Evolutionary conservation across 83 land plant genomes (phyloP).

Genomic region (Thuja plicata): DNA sequence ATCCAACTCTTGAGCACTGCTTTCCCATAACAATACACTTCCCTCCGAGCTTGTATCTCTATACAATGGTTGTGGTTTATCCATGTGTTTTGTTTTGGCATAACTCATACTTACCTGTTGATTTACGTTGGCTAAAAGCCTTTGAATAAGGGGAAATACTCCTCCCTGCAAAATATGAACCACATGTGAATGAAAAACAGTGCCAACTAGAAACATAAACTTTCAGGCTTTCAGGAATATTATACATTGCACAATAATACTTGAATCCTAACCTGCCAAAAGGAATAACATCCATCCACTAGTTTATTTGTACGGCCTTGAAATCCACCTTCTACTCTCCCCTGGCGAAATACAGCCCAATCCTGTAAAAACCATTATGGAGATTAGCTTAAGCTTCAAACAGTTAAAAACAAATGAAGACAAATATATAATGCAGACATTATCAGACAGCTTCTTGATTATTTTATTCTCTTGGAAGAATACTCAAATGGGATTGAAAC

Average conservation of each 20-base stretch:
- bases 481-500: neutral
- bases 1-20: neutral
- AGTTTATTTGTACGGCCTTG: conserved; percentile 95
- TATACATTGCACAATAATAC: neutral
- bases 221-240: neutral
- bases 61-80: neutral
- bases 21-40: neutral
- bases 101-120: conserved; percentile 17
- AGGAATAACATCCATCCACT: conserved; percentile 99
- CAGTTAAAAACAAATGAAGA: neutral
- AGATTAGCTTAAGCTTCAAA: neutral
- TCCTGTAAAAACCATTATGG: conserved; percentile 21
- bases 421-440: neutral
- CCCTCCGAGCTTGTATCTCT: neutral
- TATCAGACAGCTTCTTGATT: neutral
- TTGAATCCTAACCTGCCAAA: conserved; percentile 86
- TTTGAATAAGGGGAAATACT: conserved; percentile 54
- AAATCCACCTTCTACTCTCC: conserved; percentile 85
- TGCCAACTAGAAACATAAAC: neutral
- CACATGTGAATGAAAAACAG: neutral
- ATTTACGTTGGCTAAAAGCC: conserved; percentile 22
- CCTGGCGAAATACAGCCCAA: conserved; percentile 91
- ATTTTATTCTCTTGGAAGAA: neutral
- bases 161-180: conserved; percentile 58
- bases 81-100: neutral